phyloP scores from a whole-genome alignment of 441 rosid genomes.

The Erodium moschatum region DNA sequence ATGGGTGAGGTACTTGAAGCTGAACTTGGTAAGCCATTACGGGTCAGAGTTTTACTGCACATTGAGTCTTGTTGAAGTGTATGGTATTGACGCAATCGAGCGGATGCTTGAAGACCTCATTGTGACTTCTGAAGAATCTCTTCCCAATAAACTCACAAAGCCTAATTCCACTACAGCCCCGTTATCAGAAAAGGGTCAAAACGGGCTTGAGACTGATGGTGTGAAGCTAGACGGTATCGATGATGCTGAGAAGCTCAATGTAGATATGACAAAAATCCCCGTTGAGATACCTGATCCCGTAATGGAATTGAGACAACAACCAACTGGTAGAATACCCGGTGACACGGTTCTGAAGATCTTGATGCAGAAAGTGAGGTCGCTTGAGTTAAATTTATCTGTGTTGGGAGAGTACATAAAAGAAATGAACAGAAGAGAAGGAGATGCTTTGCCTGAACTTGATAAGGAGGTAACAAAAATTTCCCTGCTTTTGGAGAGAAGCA shows the following conservation, averaged over 20 bases:
- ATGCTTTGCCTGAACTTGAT: constrained; percentile 60
- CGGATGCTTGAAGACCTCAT: constrained; percentile 84
- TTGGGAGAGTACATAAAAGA: constrained; percentile 80
- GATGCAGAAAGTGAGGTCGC: constrained; percentile 77
- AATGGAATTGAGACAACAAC: constrained; percentile 52
- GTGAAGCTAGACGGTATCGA: constrained; percentile 24
- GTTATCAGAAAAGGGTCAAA: constrained; percentile 3
- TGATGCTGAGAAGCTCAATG: constrained; percentile 28
- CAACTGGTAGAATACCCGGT: constrained; percentile 74
- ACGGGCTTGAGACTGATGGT: constrained; percentile 28
- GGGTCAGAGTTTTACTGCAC: constrained; percentile 91
- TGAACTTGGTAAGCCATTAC: constrained; percentile 64
- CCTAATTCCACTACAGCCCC: constrained; percentile 22
- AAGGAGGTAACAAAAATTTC: constrained; percentile 41
- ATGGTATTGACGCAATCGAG: constrained; percentile 89
- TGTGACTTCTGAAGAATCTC: constrained; percentile 26
- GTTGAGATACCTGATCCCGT: constrained; percentile 32
- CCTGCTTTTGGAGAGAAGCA: constrained; percentile 33
- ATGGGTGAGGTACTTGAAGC: constrained; percentile 77
- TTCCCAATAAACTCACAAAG: constrained; percentile 14
- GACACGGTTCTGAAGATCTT: constrained; percentile 77
- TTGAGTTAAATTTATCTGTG: constrained; percentile 70
- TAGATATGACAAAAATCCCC: constrained; percentile 33
- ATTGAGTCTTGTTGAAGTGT: constrained; percentile 64
- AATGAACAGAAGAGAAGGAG: constrained; percentile 53